Base-by-base conservation (phyloP, 1,139 yeast genomes). In the Geotrichum histeridarum region DNA sequence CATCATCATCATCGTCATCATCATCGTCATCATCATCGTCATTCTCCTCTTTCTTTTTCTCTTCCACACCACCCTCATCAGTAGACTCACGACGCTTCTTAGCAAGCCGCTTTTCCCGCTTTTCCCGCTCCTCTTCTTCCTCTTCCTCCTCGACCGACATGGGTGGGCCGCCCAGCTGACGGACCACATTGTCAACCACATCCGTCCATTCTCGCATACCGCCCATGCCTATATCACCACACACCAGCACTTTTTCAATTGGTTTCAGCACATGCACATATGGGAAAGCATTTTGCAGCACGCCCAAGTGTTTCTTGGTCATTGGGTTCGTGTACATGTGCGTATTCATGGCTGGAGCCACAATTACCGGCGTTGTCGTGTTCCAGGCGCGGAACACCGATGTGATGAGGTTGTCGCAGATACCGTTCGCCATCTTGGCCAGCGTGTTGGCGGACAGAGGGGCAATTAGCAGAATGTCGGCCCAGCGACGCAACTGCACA, bases 121-220 rank as follows among this genome's bases (percentile, higher is more conserved):
- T 47, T 14, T 48, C 46, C 8, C 52, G 48, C 39, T 48, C 50
- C 41, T 53, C 55, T 18, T 48, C 55, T 32, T 32, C 55, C 30
- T 48, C 55, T 32, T 53, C 55, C 32, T 53, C 52, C 22, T 53
- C 55, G n/a, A 48, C 45, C 5, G 64, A 67, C n/a, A 63, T 65
- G 4, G 66, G 65, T 1, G 63, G 65, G 3, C 70, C 70, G 32
- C 74, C 74, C 15, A 73, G 64, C 27, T 67, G 61, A 5, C 81
- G 77, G 51, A 88, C 82, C 54, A 89, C 70, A 14, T 83, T 81
- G 63, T 89, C 96, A 9, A 90, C 97, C 54, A 91, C 80, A 61
- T 90, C 97, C 59, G 83, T 79, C 97, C 98, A 91, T 71, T 93
- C 98, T 65, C 96, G 78, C 99, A 93, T 93, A 8, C 98, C 99